Evolutionary conservation across 495 filamentous ascomycete genomes (phyloP).

Genomic region (Xylaria cubensis): DNA sequence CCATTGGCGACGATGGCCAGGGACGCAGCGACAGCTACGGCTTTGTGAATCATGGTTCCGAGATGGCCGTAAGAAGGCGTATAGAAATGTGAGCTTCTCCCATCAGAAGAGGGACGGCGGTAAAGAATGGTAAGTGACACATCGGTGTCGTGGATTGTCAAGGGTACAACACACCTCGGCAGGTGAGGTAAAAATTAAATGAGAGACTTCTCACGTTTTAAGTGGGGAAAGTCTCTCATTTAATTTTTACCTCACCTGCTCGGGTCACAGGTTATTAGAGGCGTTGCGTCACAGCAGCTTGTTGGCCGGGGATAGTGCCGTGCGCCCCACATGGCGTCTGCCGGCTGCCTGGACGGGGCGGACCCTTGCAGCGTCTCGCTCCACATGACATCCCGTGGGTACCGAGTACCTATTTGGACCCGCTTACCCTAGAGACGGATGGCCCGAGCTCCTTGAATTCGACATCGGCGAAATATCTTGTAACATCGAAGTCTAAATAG

Average conservation of each 20-base stretch:
- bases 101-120: slow-evolving; percentile 13
- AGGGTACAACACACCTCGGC: neutral
- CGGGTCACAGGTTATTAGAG: neutral
- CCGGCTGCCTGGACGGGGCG: neutral
- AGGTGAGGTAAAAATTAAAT: too few species aligned
- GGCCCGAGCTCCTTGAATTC: neutral
- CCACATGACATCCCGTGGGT: too few species aligned
- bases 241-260: too few species aligned
- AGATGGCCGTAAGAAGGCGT: neutral
- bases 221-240: too few species aligned
- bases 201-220: too few species aligned
- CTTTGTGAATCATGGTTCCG: slow-evolving; percentile 35
- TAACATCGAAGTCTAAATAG: neutral
- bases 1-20: slow-evolving; percentile 50
- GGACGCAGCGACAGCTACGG: slow-evolving; percentile 34
- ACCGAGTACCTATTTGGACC: too few species aligned
- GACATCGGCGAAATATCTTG: neutral
- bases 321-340: slow-evolving; percentile 9
- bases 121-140: neutral
- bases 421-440: neutral
- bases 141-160: neutral
- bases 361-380: neutral
- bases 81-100: neutral
- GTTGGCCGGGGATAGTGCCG: neutral
- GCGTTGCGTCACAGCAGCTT: slow-evolving; percentile 11